Evolutionary conservation across 2,329 filamentous ascomycete species (phyloP).

Genomic region (Dryadomyces sulphureus): DNA sequence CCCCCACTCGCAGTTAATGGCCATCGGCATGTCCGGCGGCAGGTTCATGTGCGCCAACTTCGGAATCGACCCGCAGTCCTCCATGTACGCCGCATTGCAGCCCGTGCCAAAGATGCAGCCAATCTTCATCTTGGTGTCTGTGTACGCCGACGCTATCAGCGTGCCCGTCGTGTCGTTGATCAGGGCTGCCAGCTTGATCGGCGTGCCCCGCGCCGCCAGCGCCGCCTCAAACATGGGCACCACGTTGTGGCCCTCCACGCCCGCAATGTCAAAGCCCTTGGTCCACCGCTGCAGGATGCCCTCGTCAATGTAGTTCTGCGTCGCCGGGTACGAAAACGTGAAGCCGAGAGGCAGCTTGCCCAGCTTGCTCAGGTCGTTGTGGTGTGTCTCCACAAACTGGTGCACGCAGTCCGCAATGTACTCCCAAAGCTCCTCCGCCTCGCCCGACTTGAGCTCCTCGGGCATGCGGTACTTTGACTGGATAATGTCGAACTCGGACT

Average conservation of each 20-base stretch:
- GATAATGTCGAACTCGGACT: slow-evolving; percentile 85
- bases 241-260: slow-evolving; percentile 81
- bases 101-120: slow-evolving; percentile 98
- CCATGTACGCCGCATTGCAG: slow-evolving; percentile 98
- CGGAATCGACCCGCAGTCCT: slow-evolving; percentile 76
- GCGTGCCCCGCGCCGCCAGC: slow-evolving; percentile 61
- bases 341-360: slow-evolving; percentile 70
- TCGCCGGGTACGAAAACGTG: slow-evolving; percentile 91
- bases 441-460: slow-evolving; percentile 76
- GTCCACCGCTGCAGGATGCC: slow-evolving; percentile 91
- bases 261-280: slow-evolving; percentile 89
- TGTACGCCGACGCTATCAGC: slow-evolving; percentile 90
- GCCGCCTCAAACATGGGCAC: slow-evolving; percentile 78
- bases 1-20: slow-evolving; percentile 96
- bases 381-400: slow-evolving; percentile 80
- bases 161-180: slow-evolving; percentile 98
- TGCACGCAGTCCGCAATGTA: slow-evolving; percentile 87
- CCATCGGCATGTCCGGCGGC: slow-evolving; percentile 69
- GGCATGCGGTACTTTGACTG: slow-evolving; percentile 96
- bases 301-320: slow-evolving; percentile 85
- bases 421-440: slow-evolving; percentile 78
- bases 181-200: slow-evolving; percentile 81
- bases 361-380: slow-evolving; percentile 48
- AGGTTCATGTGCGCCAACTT: slow-evolving; percentile 90
- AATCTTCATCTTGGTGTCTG: slow-evolving; percentile 83